Evolutionary conservation across 352 stramenopile genomes (phyloP), one percentile per base, ranked within the genome.

Genomic region (Aphanomyces astaci): DNA sequence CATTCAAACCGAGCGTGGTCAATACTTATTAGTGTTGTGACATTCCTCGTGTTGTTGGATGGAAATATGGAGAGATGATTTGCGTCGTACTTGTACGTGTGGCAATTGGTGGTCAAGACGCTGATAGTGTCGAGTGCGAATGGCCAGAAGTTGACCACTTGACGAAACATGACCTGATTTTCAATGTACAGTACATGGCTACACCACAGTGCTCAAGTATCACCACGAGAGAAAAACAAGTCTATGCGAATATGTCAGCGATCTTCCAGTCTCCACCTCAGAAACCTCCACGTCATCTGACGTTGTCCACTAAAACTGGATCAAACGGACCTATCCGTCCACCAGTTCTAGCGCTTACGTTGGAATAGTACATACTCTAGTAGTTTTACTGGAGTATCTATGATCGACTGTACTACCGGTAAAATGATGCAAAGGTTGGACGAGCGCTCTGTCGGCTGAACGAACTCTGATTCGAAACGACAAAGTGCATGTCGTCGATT

Each of bases 101-200:
- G n/a, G n/a, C n/a, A n/a, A n/a, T n/a, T 60, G 62, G 30, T 68
- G 4, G 62, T 68, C 48, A 68, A 68, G 36, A 68, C 62, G 7
- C 51, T 68, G 27, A 13, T 51, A 11, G 62, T 60, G 2, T 19
- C 28, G 30, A 32, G 51, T n/a, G 25, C 46, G 3, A 45, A 68
- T n/a, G n/a, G 49, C 17, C 62, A 52, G 3, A 68, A 68, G 48
- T 31, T 68, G 27, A 60, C 62, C 28, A 52, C 46, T 60, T 60
- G 32, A n/a, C 62, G 4, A 68, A 60, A n/a, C 62, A 59, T 15
- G 11, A 51, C 17, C 13, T 62, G 17, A 60, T 68, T 33, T 31
- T 27, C 17, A 24, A 59, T 32, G 22, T 25, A n/a, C n/a, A n/a
- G n/a, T n/a, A 24, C 62, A 68, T 24, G 62, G 62, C 22, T n/a